A percentile compares a stretch with the other conserved stretches of the same genome.
Evolutionary conservation across 2,329 filamentous ascomycete genomes (phyloP).

Genomic region (Ophiostoma australiae): DNA sequence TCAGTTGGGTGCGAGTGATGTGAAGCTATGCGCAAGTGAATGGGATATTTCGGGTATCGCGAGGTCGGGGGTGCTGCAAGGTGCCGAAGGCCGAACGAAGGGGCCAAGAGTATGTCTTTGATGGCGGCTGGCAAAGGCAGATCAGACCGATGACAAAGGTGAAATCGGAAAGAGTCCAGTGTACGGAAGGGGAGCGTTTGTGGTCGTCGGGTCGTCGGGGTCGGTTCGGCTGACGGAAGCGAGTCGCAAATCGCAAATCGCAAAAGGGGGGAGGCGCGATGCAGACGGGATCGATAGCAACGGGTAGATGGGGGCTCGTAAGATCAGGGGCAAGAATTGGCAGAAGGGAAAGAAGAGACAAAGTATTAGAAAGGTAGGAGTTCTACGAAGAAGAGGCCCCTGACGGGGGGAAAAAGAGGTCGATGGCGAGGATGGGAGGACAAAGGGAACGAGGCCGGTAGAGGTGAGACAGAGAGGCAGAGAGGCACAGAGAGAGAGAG

Average conservation of each 20-base stretch:
- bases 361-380: not conserved
- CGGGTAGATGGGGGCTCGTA: not conserved
- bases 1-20: not conserved
- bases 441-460: conserved; percentile 13
- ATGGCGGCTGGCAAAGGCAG: not conserved
- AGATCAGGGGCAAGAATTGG: not conserved
- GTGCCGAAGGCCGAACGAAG: not conserved
- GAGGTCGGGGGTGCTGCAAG: not conserved
- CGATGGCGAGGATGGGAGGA: not conserved
- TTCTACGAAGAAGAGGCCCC: not conserved
- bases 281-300: not conserved
- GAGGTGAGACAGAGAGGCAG: not conserved
- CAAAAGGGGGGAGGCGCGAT: not conserved
- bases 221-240: not conserved
- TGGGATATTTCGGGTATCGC: not conserved
- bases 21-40: not conserved
- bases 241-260: not conserved
- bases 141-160: not conserved
- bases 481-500: not conserved
- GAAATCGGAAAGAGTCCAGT: not conserved
- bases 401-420: not conserved
- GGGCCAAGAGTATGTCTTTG: not conserved
- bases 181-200: not conserved
- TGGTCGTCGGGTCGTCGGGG: not conserved
- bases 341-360: not conserved